Conservation (phyloP, 1,284 basidiomycete genomes). For the Inonotus hispidus region DNA sequence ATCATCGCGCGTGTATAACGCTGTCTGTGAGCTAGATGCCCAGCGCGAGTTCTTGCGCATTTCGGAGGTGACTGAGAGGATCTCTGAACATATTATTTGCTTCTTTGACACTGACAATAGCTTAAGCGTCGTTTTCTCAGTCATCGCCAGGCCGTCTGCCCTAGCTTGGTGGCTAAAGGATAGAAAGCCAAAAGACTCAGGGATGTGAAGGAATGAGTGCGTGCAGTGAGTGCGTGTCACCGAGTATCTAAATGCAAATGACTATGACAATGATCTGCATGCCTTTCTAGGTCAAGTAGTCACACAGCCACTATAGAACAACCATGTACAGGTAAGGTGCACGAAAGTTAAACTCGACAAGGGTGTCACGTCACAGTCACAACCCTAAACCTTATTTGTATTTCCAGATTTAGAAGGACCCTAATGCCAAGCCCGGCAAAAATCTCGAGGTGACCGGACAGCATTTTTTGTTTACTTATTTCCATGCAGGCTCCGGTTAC, state of each 20-base stretch:
- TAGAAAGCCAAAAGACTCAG: slow-evolving; percentile 16
- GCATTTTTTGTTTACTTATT: no score
- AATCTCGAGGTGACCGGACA: no score
- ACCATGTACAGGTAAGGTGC: not conserved
- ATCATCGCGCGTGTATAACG: slow-evolving; percentile 48
- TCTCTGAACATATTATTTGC: slow-evolving; percentile 84
- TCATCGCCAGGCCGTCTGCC: not conserved
- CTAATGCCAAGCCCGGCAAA: no score
- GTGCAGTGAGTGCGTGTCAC: not conserved
- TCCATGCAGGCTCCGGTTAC: no score
- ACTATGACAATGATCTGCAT: slow-evolving; percentile 5
- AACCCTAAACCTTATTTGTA: no score
- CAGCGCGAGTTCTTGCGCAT: slow-evolving; percentile 97
- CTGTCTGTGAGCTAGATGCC: slow-evolving; percentile 64
- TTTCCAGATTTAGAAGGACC: no score
- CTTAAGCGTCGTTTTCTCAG: not conserved
- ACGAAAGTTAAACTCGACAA: no score
- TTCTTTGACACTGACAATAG: slow-evolving; percentile 44
- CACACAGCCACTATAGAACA: not conserved
- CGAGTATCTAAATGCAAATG: no score
- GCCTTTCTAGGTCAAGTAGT: not conserved
- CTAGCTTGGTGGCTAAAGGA: not conserved
- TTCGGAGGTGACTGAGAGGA: slow-evolving; percentile 87
- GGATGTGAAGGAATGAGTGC: not conserved
- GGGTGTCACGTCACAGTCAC: no score